Percentiles rank a stretch among this genome's conserved stretches.
phyloP scores from a whole-genome alignment of 306 rosid genomes.

The Rubus parviflorus region DNA sequence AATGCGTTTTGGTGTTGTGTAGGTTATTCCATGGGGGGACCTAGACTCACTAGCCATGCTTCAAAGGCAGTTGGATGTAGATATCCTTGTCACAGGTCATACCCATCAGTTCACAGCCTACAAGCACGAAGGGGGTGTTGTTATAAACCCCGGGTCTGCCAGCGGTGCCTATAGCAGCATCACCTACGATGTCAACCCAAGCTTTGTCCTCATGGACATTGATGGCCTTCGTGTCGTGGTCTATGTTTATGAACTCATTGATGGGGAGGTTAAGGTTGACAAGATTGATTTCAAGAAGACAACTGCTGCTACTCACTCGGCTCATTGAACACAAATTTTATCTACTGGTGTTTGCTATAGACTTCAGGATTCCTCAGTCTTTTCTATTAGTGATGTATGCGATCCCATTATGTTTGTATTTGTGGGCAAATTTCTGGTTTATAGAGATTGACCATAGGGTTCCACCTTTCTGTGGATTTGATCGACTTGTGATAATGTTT shows the following conservation, averaged over 20 bases:
- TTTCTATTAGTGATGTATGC: conserved; percentile 13
- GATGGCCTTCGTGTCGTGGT: conserved; percentile 97
- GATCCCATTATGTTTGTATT: conserved; percentile 16
- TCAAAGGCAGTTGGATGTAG: conserved; percentile 98
- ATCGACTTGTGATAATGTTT: conserved; percentile 16
- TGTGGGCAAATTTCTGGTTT: conserved; percentile 22
- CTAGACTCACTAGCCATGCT: conserved; percentile 98
- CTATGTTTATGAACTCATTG: conserved; percentile 91
- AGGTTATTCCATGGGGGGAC: conserved; percentile 99
- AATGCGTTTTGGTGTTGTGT: conserved; percentile 29
- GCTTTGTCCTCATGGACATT: conserved; percentile 97
- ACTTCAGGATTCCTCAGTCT: neutral
- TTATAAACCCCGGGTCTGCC: conserved; percentile 97
- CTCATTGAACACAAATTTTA: conserved; percentile 44
- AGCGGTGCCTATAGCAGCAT: conserved; percentile 94
- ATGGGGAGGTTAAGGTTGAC: conserved; percentile 99
- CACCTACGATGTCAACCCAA: conserved; percentile 94
- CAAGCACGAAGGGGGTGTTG: conserved; percentile 97
- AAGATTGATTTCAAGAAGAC: conserved; percentile 99
- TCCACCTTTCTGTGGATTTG: conserved; percentile 16
- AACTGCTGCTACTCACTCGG: conserved; percentile 55
- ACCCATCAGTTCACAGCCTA: conserved; percentile 97
- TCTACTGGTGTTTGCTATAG: neutral
- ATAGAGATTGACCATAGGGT: conserved; percentile 28
- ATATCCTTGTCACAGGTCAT: conserved; percentile 96